Evolutionary conservation across 2,329 filamentous ascomycete species (phyloP), one percentile per base, ranked within the genome.

Genomic region (Botrytis porri): DNA sequence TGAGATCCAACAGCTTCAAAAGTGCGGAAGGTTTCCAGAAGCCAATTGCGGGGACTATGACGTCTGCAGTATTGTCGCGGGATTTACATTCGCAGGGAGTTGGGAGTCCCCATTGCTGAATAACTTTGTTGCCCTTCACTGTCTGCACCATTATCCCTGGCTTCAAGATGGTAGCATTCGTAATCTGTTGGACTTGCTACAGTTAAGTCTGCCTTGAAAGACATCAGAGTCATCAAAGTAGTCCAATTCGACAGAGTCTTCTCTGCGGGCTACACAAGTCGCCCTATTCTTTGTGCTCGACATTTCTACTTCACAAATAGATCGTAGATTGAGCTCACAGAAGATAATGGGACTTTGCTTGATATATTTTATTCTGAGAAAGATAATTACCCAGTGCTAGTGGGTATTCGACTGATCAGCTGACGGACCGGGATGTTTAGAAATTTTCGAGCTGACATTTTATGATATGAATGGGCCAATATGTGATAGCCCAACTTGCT

Each of bases 181-280:
- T 8, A 29, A 29, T 29, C 12, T 25, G 5, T 18, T 18, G 51
- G 51, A 54, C 1, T n/a, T 16, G 3, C n/a, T 54, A 22, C 45
- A 48, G 45, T 8, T 20, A 45, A 45, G 18, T 20, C 6, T 45
- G 18, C 3, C 43, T 45, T 45, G 18, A 8, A 45, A 45, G 41
- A 18, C 41, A 18, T 43, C 41, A 4, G 16, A 5, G 43, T 48
- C 45, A 1, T 48, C 45, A n/a, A n/a, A n/a, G n/a, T n/a, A n/a
- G n/a, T n/a, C n/a, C n/a, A n/a, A n/a, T n/a, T n/a, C n/a, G n/a
- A n/a, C n/a, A 22, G 51, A n/a, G 25, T 54, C 48, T 25, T 45
- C 43, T 3, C 7, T 45, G 45, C 5, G 9, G 4, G 1, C 12
- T 48, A 4, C 2, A 4, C 0, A 1, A 54, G 7, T 12, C 12